Base-by-base conservation (phyloP, 257 asterid species). In the Galeopsis tetrahit region DNA sequence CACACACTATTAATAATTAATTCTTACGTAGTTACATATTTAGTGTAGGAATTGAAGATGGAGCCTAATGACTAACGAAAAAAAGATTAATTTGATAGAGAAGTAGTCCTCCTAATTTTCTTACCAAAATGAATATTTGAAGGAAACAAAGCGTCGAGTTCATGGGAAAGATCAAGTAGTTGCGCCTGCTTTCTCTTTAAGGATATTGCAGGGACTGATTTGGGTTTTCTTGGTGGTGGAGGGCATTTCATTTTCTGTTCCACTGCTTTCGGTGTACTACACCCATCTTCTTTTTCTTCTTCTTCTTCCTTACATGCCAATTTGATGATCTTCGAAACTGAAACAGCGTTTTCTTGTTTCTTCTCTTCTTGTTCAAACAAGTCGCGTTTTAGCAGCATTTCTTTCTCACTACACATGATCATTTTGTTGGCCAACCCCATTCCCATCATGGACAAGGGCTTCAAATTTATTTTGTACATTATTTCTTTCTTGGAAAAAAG, bases 151-250 rank as follows among this genome's bases (percentile, higher is more conserved):
- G 85, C 73, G 10, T 88, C 88, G 10, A 87, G 63, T 72, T 88
- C 93, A 53, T 8, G 2, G 2, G 92, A 80, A 33, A 87, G 66
- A 78, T 88, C 93, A n/a, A 89, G 81, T 7, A 82, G 67, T 35
- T 83, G 79, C 51, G 64, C 40, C 6, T 6, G 5, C 66, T 79
- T 78, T 17, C 81, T 63, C 77, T 82, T 86, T 11, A 43, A 63
- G 10, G 78, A 63, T 10, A 21, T n/a, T n/a, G n/a, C n/a, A n/a
- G 88, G 84, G 14, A 70, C 55, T 13, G 91, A 38, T 70, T 85
- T 88, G 13, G 92, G 88, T 73, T 90, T 90, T 69, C 84, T 82
- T 21, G 97, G 96, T 51, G 93, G 83, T 2, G 88, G 80, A 3
- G 97, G 97, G 67, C 82, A 88, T 71, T 77, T 80, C 32, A 43